Evolutionary conservation across 2,329 filamentous ascomycete species (phyloP), one percentile per base, ranked within the genome.

Genomic region (Colletotrichum liriopes): DNA sequence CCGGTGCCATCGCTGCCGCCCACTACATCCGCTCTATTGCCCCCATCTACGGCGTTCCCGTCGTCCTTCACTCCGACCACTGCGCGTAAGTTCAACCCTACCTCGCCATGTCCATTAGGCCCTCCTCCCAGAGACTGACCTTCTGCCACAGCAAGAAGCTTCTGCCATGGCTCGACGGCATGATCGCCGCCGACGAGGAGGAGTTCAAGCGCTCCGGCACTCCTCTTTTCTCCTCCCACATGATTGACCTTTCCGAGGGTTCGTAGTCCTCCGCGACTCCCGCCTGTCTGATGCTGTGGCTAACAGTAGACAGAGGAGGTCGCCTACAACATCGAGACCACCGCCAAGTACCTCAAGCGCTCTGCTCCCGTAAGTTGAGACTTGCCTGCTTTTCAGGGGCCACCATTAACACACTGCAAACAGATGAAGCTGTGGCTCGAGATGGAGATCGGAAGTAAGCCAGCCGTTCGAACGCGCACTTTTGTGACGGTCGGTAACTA

Each of bases 391-490:
- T 26, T 4, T 6, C 12, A 35, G n/a, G 26, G 9, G 41, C 41
- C n/a, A 16, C 4, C 9, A 16, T 61, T 70, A 12, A 70, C 23
- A n/a, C 35, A 20, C 35, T 51, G 26, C 20, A 14, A 41, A 39
- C 32, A 69, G 67, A 94, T 98, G 94, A 98, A 97, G 90, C 95
- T 98, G 86, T 98, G 94, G 94, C 91, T 99, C 77, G 96, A 99
- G 91, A 99, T 98, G 96, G 93, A 94, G 83, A 88, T 86, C 77
- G 83, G 83, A 67, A 74, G 72, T 74, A 67, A 67, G 82, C 78
- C 83, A 77, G 52, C 5, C 35, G 11, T 35, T 52, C 16, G 5
- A 47, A 23, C 54, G 23, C 54, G 18, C 45, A 3, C 29, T 23
- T 32, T 45, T 29, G 23, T 8, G 47, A 6, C n/a, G n/a, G n/a